Evolutionary conservation across 177 flowering plant species (phyloP).

Genomic region (Telopea speciosissima): DNA sequence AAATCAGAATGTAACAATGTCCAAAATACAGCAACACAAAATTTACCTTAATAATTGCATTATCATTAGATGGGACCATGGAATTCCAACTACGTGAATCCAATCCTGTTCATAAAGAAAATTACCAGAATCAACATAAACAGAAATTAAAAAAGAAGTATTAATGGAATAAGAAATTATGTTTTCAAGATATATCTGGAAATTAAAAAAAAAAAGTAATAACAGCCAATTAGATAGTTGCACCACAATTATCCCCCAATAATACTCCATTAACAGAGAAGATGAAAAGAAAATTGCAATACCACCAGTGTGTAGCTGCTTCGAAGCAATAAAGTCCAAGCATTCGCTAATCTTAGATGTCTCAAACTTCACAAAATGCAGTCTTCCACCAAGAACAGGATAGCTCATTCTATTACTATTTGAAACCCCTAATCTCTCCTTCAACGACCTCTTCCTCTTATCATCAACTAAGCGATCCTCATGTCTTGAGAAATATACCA

Average conservation of each 20-base stretch:
- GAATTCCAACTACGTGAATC: slow-evolving; percentile 45
- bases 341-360: slow-evolving; percentile 82
- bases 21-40: slow-evolving; percentile 1
- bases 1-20: background rate
- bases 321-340: slow-evolving; percentile 81
- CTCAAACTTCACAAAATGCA: slow-evolving; percentile 98
- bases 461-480: slow-evolving; percentile 53
- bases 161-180: background rate
- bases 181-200: too few relatives aligned
- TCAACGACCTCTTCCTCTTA: slow-evolving; percentile 53
- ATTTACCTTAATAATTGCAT: slow-evolving; percentile 79
- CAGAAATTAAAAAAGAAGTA: background rate
- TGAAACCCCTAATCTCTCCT: slow-evolving; percentile 54
- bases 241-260: background rate
- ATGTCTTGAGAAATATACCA: slow-evolving; percentile 93
- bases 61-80: slow-evolving; percentile 32
- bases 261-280: background rate
- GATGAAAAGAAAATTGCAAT: slow-evolving; percentile 8
- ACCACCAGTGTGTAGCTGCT: slow-evolving; percentile 91
- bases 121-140: background rate
- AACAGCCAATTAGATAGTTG: background rate
- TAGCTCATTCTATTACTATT: slow-evolving; percentile 73
- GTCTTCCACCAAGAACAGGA: slow-evolving; percentile 92
- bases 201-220: too few relatives aligned
- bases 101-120: slow-evolving; percentile 34